Evolutionary conservation across 768 basidiomycete species (phyloP).

Genomic region (Coprinopsis strossmayeri): DNA sequence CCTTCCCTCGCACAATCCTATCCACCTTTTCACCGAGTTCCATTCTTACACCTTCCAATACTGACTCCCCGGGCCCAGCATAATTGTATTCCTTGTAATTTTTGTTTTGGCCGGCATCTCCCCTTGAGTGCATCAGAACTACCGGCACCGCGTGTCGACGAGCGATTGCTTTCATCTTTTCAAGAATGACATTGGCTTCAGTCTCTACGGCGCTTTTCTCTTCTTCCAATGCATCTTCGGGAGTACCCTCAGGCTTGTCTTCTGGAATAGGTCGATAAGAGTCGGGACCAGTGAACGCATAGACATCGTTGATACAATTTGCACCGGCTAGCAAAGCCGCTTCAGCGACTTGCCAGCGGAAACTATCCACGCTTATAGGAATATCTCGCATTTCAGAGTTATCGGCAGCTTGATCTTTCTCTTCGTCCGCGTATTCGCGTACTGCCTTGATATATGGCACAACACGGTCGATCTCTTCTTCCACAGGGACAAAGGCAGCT

Average conservation of each 20-base stretch:
- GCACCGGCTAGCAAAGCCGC: constrained; percentile 77
- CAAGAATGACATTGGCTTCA: constrained; percentile 31
- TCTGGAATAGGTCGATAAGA: constrained; percentile 21
- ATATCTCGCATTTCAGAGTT: constrained; percentile 17
- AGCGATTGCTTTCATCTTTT: constrained; percentile 60
- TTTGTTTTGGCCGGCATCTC: constrained; percentile 73
- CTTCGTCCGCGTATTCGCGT: constrained; percentile 21
- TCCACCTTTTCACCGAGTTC: constrained; percentile 73
- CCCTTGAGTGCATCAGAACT: constrained; percentile 91
- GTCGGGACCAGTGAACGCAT: constrained; percentile 66
- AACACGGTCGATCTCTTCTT: constrained; percentile 71
- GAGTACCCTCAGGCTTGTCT: constrained; percentile 19
- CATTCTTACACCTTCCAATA: constrained; percentile 58
- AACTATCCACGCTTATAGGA: constrained; percentile 83
- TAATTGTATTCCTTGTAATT: constrained; percentile 45
- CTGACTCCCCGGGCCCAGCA: constrained; percentile 28
- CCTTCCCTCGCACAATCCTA: constrained; percentile 53
- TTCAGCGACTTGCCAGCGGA: constrained; percentile 74
- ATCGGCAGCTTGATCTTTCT: background rate
- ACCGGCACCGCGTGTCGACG: constrained; percentile 68
- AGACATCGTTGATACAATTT: constrained; percentile 91
- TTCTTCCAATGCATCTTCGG: too few relatives aligned
- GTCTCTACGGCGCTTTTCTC: constrained; percentile 16
- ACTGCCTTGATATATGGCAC: constrained; percentile 63
- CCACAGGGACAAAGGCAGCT: constrained; percentile 53